Base-by-base conservation (phyloP, 176 grass and related monocot species). In the Lolium rigidum region DNA sequence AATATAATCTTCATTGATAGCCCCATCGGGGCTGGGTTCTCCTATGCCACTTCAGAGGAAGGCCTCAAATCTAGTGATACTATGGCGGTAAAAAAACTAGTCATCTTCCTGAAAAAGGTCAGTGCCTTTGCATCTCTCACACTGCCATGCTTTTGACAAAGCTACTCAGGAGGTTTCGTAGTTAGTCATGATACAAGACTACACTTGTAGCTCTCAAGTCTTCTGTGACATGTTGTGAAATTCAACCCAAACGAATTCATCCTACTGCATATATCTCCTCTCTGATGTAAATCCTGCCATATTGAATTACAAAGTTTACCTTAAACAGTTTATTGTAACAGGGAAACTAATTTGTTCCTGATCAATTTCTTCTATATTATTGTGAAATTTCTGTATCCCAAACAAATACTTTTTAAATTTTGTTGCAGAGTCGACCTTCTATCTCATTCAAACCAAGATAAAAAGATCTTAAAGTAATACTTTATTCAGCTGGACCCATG, bases 1-100 rank as follows among this genome's bases (percentile, higher is more conserved):
- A 95, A 81, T 77, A 24, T 92, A 22, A 86, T 94, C 15, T 94
- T 94, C 83, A 18, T 93, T 12, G 92, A 93, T 84, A 84, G 86
- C 18, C 92, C 89, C 4, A 28, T 68, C 2, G 89, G 89, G 9
- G 25, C 83, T 49, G 90, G 93, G 21, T 94, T 92, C 77, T 94
- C 89, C 2, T 92, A 89, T 72, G 87, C 82, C 24, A 31, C 12
- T 16, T 63, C 52, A 14, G 17, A 77, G 39, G 74, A 92, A 17
- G 72, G 82, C 2, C 83, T 62, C 54, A 22, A 80, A 43, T 79
- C 54, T 11, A 70, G 78, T 24, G 92, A 94, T 66, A 85, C 51
- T 51, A 85, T 63, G 62, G 67, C 83, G 15, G 79, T 65, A 16
- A 24, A 76, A 31, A 79, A 84, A 1, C 28, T 88, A 20, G n/a